These are phyloP conservation scores for Boletus pseudo-olivaceus DNA, from an alignment of 768 basidiomycete species.

Conservation along the genomic window DNA sequence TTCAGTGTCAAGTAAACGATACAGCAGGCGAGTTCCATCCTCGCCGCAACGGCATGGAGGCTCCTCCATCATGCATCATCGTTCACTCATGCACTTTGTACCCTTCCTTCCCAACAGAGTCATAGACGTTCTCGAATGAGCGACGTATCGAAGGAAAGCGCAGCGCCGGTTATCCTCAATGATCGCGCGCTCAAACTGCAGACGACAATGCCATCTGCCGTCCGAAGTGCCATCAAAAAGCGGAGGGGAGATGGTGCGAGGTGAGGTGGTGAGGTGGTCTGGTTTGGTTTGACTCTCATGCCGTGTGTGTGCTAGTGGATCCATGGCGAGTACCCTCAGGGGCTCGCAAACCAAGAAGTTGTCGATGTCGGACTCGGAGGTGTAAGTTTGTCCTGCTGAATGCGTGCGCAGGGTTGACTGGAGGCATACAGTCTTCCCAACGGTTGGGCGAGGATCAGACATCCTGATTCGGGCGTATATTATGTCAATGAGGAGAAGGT, in stretches of 20 bases:
- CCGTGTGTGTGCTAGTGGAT: background rate
- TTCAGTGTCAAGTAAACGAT: background rate
- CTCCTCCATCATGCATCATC: background rate
- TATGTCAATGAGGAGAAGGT: slow-evolving; percentile 34
- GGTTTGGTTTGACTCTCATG: background rate
- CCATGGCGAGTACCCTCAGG: slow-evolving; percentile 17
- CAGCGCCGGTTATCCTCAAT: background rate
- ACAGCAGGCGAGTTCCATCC: background rate
- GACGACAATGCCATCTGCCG: slow-evolving; percentile 17
- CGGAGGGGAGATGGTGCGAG: background rate
- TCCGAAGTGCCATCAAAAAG: slow-evolving; percentile 6
- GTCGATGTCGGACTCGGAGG: background rate
- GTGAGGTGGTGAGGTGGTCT: slow-evolving; percentile 3
- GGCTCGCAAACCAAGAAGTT: slow-evolving; percentile 6
- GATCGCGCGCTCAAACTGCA: slow-evolving; percentile 1
- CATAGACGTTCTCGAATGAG: slow-evolving; percentile 2
- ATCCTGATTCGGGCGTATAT: slow-evolving; percentile 33
- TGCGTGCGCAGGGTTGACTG: background rate
- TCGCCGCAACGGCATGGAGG: background rate
- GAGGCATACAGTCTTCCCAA: slow-evolving; percentile 4
- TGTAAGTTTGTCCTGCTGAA: slow-evolving; percentile 9
- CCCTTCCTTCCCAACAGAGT: background rate
- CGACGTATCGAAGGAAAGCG: background rate
- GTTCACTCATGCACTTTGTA: background rate
- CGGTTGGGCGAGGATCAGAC: slow-evolving; percentile 29